phyloP scores from a whole-genome alignment of 371 early-diverging fungal species.

The Haplosporangium sp. region DNA sequence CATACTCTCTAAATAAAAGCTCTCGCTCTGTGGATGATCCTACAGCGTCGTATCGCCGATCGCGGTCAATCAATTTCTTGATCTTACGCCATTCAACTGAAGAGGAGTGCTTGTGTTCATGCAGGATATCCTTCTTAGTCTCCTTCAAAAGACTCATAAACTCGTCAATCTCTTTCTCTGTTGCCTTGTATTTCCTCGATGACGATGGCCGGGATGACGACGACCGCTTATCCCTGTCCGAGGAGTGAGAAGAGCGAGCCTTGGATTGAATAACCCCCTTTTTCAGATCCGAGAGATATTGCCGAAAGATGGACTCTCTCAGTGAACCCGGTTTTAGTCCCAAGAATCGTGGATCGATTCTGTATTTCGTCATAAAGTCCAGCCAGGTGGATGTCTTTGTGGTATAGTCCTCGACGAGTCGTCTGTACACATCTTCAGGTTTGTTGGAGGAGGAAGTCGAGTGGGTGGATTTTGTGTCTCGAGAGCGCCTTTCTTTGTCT shows the following conservation, averaged over 20 bases:
- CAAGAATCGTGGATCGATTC: constrained; percentile 44
- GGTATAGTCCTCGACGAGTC: constrained; percentile 44
- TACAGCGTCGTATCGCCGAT: constrained; percentile 50
- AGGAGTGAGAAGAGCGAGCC: constrained; percentile 9
- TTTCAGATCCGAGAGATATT: constrained; percentile 50
- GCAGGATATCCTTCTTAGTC: constrained; percentile 47
- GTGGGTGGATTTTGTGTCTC: constrained; percentile 51
- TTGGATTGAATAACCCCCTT: constrained; percentile 37
- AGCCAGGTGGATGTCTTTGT: constrained; percentile 53
- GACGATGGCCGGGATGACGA: constrained; percentile 19
- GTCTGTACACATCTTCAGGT: constrained; percentile 44
- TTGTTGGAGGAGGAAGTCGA: constrained; percentile 16
- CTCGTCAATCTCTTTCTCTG: constrained; percentile 41
- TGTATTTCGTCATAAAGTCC: constrained; percentile 53
- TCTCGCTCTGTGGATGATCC: constrained; percentile 54
- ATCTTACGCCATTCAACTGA: constrained; percentile 53
- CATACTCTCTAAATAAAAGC: constrained; percentile 46
- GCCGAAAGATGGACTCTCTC: constrained; percentile 42
- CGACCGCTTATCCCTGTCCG: constrained; percentile 7
- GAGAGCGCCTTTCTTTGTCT: constrained; percentile 53
- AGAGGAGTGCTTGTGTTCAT: constrained; percentile 46
- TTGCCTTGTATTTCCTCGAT: constrained; percentile 46
- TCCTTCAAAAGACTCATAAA: constrained; percentile 46
- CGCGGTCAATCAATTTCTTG: constrained; percentile 48
- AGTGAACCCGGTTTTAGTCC: constrained; percentile 47